Conservation (phyloP, 108 stramenopile species). For the Nitzschia sp. region DNA sequence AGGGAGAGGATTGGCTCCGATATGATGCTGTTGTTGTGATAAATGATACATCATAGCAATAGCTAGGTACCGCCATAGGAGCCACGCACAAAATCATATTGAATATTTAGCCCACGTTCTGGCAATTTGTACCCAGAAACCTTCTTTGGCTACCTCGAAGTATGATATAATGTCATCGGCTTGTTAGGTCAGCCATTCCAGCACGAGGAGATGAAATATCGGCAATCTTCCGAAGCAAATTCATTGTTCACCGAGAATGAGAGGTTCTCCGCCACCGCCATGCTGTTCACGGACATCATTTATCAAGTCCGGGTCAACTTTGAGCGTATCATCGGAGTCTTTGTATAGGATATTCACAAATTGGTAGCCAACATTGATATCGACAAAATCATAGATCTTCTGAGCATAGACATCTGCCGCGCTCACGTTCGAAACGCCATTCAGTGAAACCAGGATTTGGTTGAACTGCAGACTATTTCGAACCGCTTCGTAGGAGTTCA, state of each 20-base stretch:
- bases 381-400: conserved; percentile 74
- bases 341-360: conserved; percentile 66
- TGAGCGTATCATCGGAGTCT: conserved; percentile 40
- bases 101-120: no score
- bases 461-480: conserved; percentile 64
- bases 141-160: no score
- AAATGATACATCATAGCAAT: no score
- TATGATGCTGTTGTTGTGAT: no score
- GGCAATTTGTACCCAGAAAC: no score
- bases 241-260: conserved; percentile 8
- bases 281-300: conserved; percentile 65
- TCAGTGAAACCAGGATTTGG: conserved; percentile 70
- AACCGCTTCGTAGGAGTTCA: conserved; percentile 53
- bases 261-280: conserved; percentile 52
- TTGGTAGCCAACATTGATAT: conserved; percentile 77
- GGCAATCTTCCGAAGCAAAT: no score
- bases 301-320: conserved; percentile 54
- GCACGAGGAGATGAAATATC: no score
- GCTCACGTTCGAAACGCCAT: conserved; percentile 72
- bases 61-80: no score
- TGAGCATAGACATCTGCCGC: conserved; percentile 75
- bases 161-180: no score
- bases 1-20: no score
- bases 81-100: no score
- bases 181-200: no score